Percentiles rank a stretch among this genome's conserved stretches.
phyloP scores from a whole-genome alignment of 768 basidiomycete genomes.

The Gloeostereum incarnatum region DNA sequence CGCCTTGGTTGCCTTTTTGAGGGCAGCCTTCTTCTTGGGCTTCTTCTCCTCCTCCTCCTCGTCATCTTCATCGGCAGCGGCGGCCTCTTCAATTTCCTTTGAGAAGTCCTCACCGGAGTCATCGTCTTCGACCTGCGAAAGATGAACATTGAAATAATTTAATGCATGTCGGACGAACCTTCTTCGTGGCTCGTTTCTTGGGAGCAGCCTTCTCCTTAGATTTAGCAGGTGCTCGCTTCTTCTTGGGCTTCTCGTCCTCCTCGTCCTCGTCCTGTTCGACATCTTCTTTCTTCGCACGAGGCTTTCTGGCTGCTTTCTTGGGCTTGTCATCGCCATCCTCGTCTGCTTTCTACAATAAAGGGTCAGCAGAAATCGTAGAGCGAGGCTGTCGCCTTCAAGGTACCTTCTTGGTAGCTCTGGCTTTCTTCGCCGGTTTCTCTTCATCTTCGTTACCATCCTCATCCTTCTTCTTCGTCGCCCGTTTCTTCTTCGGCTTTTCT shows the following conservation, averaged over 20 bases:
- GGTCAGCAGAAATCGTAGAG: conserved; percentile 10
- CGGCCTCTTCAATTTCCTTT: conserved; percentile 27
- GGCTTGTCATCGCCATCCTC: conserved; percentile 17
- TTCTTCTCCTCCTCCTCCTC: conserved; percentile 21
- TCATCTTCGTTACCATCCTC: conserved; percentile 11
- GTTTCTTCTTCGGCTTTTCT: conserved; percentile 48
- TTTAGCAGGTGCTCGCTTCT: conserved; percentile 28
- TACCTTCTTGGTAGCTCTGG: conserved; percentile 13
- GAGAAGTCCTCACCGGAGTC: conserved; percentile 37
- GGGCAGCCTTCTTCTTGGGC: background rate
- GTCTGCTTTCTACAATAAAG: conserved; percentile 6
- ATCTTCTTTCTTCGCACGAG: conserved; percentile 17
- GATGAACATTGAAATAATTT: conserved; percentile 1
- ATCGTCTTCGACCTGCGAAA: conserved; percentile 17
- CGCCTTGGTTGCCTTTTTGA: too few relatives aligned
- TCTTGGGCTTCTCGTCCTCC: conserved; percentile 20
- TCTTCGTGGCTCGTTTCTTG: conserved; percentile 40
- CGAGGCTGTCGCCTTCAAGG: too few relatives aligned
- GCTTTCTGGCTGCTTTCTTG: conserved; percentile 21
- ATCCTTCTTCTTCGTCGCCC: conserved; percentile 26
- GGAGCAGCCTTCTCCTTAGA: conserved; percentile 36
- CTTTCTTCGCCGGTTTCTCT: conserved; percentile 22
- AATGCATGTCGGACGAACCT: conserved; percentile 12
- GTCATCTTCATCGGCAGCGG: conserved; percentile 23
- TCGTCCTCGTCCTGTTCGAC: conserved; percentile 17